phyloP scores from a whole-genome alignment of 2,329 filamentous ascomycete genomes.

The Paradendryphiella salina region DNA sequence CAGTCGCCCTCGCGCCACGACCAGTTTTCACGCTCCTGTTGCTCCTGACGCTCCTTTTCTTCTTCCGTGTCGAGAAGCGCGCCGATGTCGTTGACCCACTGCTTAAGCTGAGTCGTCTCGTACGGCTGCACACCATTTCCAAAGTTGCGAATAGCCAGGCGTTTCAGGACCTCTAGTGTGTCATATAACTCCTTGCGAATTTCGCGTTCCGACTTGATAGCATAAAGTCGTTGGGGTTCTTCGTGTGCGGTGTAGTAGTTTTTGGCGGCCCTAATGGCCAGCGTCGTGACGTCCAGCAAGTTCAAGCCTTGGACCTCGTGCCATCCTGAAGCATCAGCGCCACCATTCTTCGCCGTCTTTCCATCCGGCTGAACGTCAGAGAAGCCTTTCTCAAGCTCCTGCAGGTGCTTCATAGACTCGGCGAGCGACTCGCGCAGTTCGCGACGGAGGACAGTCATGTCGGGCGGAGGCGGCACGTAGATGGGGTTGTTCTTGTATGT shows the following conservation, averaged over 20 bases:
- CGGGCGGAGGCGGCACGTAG: conserved; percentile 79
- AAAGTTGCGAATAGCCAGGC: conserved; percentile 87
- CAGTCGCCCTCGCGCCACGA: conserved; percentile 78
- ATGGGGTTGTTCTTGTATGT: conserved; percentile 89
- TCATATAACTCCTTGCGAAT: conserved; percentile 81
- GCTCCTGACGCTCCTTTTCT: conserved; percentile 73
- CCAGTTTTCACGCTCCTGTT: conserved; percentile 72
- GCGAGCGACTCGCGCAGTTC: conserved; percentile 69
- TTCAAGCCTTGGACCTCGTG: conserved; percentile 89
- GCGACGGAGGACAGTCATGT: conserved; percentile 74
- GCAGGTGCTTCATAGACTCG: conserved; percentile 69
- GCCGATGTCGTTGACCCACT: conserved; percentile 79
- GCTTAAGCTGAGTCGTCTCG: conserved; percentile 73
- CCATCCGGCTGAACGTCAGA: conserved; percentile 9
- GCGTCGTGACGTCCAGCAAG: conserved; percentile 86
- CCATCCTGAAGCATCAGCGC: conserved; percentile 64
- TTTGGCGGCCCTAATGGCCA: conserved; percentile 94
- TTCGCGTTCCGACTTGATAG: conserved; percentile 83
- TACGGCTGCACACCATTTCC: conserved; percentile 76
- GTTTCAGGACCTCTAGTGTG: conserved; percentile 88
- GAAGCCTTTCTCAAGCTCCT: conserved; percentile 57
- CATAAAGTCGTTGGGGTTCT: conserved; percentile 78
- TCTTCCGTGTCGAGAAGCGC: conserved; percentile 77
- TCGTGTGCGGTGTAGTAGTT: conserved; percentile 96
- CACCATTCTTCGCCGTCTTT: conserved; percentile 13